These are phyloP conservation scores for Wilhelminamyces savonicus DNA, from an alignment of 805 yeast species.

Conservation along the genomic window DNA sequence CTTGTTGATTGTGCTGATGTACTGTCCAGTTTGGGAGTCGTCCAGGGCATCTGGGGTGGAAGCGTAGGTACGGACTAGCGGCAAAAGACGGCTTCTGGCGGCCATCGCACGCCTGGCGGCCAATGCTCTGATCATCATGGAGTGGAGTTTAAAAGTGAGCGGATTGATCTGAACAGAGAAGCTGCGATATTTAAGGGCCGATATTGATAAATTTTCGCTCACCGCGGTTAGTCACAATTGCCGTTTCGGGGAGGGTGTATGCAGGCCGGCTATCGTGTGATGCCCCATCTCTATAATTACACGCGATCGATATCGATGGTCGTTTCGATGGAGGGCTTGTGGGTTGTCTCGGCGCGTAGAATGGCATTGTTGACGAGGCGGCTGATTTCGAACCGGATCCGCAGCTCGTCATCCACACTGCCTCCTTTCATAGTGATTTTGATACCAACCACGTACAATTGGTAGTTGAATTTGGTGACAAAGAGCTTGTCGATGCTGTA, in stretches of 20 bases:
- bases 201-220: too few relatives aligned
- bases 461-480: slow-evolving; percentile 58
- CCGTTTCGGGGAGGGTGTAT: too few relatives aligned
- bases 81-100: too few relatives aligned
- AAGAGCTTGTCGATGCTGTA: slow-evolving; percentile 45
- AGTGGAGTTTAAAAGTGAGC: too few relatives aligned
- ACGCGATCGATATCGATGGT: slow-evolving; percentile 31
- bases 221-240: too few relatives aligned
- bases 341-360: slow-evolving; percentile 13
- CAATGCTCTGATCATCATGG: too few relatives aligned
- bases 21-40: slow-evolving; percentile 29
- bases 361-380: slow-evolving; percentile 35
- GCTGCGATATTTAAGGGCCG: too few relatives aligned
- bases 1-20: slow-evolving; percentile 38
- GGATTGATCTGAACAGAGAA: too few relatives aligned
- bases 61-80: too few relatives aligned
- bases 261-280: too few relatives aligned
- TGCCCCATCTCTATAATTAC: too few relatives aligned
- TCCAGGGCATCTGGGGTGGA: slow-evolving; percentile 26
- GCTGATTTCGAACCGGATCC: slow-evolving; percentile 44
- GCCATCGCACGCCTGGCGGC: too few relatives aligned
- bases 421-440: slow-evolving; percentile 60
- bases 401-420: slow-evolving; percentile 61
- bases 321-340: slow-evolving; percentile 24
- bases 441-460: slow-evolving; percentile 51